These are phyloP conservation scores for Aspergillus wentii DNA, from an alignment of 495 filamentous ascomycete species.

Conservation along the genomic window DNA sequence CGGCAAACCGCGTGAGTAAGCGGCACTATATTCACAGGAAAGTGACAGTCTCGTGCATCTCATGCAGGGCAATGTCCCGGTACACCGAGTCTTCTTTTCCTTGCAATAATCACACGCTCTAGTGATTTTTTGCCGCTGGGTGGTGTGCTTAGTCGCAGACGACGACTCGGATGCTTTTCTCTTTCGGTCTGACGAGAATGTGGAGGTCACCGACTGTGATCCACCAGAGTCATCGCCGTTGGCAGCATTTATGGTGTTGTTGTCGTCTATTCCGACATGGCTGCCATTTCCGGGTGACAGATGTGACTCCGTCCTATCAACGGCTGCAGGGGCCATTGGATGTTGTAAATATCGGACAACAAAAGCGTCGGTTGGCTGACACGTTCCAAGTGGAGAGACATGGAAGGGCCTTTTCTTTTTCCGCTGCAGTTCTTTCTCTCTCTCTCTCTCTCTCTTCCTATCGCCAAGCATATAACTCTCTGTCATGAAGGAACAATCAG, in stretches of 20 bases:
- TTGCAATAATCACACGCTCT: conserved; percentile 46
- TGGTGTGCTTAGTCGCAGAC: conserved; percentile 10
- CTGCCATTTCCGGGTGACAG: conserved; percentile 7
- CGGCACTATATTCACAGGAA: conserved; percentile 38
- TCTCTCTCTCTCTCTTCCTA: too few species aligned
- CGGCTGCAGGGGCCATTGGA: conserved; percentile 16
- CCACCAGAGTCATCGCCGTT: background rate
- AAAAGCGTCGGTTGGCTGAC: too few species aligned
- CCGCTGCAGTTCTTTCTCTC: too few species aligned
- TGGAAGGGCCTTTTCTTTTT: too few species aligned
- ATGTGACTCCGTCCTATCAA: conserved; percentile 11
- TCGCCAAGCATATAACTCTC: too few species aligned
- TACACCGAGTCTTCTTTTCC: conserved; percentile 42
- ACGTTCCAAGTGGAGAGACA: too few species aligned
- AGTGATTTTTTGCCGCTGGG: conserved; percentile 38
- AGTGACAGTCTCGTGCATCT: conserved; percentile 35
- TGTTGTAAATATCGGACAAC: background rate
- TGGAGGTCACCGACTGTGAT: too few species aligned
- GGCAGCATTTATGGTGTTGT: background rate
- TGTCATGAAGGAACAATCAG: background rate
- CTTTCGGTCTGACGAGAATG: conserved; percentile 23
- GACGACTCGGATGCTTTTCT: conserved; percentile 26
- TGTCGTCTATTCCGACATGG: background rate
- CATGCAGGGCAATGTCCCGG: conserved; percentile 39
- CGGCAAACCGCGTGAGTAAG: conserved; percentile 39